Percentiles rank a stretch among this genome's conserved stretches.
Evolutionary conservation across 2,329 filamentous ascomycete genomes (phyloP).

Genomic region (Xylaria digitata): DNA sequence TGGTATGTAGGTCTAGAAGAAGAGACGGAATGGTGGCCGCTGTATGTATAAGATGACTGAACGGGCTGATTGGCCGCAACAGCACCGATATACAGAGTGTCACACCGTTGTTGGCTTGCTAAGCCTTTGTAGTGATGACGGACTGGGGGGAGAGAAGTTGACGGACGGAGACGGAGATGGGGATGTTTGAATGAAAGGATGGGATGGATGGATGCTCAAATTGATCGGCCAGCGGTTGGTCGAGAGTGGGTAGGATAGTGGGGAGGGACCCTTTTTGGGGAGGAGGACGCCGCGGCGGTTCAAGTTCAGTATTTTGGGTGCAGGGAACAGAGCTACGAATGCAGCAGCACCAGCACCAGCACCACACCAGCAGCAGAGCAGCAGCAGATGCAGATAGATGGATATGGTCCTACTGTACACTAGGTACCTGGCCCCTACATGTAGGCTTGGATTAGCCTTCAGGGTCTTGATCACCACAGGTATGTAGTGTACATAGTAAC

Average conservation of each 20-base stretch:
- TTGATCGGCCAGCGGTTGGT: conserved; percentile 29
- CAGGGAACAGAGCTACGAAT: not conserved
- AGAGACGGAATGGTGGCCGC: conserved; percentile 18
- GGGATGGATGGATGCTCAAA: conserved; percentile 31
- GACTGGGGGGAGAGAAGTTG: conserved; percentile 25
- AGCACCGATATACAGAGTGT: conserved; percentile 23
- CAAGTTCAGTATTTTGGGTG: conserved; percentile 6
- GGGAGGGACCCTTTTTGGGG: conserved; percentile 5
- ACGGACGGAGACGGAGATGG: conserved; percentile 40
- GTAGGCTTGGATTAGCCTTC: not conserved
- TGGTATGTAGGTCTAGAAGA: conserved; percentile 19
- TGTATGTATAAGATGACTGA: conserved; percentile 14
- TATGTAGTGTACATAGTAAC: not conserved
- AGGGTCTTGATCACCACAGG: no score
- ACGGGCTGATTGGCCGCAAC: conserved; percentile 4
- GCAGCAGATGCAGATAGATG: no score
- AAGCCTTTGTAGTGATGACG: conserved; percentile 34
- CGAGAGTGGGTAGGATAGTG: conserved; percentile 17
- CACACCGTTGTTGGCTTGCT: conserved; percentile 27
- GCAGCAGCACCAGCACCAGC: not conserved
- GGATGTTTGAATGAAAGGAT: conserved; percentile 34
- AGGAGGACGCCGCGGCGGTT: not conserved
- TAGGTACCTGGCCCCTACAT: no score
- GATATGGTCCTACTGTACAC: no score
- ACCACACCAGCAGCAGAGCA: not conserved